Percentiles rank a stretch among this genome's conserved stretches.
These are phyloP conservation scores for Russula sp. DNA, from an alignment of 768 basidiomycete genomes.

Conservation along the genomic window DNA sequence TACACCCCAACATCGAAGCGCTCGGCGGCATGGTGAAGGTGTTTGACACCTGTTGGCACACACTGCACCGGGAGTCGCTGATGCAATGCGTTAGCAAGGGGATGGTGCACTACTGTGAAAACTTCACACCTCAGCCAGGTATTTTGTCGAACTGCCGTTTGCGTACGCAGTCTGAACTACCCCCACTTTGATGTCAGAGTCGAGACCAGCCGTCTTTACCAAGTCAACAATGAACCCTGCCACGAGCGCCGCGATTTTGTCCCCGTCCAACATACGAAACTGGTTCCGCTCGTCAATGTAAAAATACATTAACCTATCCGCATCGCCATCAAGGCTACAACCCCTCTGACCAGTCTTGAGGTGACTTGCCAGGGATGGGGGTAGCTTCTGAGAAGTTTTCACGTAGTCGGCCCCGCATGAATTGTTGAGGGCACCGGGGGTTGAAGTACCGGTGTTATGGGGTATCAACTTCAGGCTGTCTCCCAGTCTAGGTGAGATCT, in stretches of 20 bases:
- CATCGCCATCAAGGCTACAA: conserved; percentile 95
- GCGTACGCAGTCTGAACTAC: conserved; percentile 99
- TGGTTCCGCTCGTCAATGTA: conserved; percentile 70
- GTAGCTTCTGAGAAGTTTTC: conserved; percentile 85
- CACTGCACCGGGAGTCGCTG: conserved; percentile 92
- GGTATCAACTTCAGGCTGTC: conserved; percentile 54
- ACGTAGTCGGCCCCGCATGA: conserved; percentile 94
- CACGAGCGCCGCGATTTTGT: conserved; percentile 93
- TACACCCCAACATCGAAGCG: conserved; percentile 95
- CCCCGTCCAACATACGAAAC: conserved; percentile 94
- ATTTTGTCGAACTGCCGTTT: conserved; percentile 94
- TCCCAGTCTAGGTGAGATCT: conserved; percentile 53
- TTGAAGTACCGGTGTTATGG: conserved; percentile 59
- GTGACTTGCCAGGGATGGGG: conserved; percentile 60
- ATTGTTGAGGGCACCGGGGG: conserved; percentile 71
- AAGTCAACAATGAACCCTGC: conserved; percentile 90
- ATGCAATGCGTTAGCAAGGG: neutral
- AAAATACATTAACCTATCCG: conserved; percentile 94
- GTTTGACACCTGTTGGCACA: conserved; percentile 94
- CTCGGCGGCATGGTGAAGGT: conserved; percentile 95
- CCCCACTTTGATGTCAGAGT: conserved; percentile 72
- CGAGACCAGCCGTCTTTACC: conserved; percentile 77
- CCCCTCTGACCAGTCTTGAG: conserved; percentile 70
- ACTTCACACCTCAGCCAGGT: conserved; percentile 62
- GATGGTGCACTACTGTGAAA: neutral